Conservation (phyloP, 2,329 filamentous ascomycete genomes). For the Ceratocystis eucalypticola region DNA sequence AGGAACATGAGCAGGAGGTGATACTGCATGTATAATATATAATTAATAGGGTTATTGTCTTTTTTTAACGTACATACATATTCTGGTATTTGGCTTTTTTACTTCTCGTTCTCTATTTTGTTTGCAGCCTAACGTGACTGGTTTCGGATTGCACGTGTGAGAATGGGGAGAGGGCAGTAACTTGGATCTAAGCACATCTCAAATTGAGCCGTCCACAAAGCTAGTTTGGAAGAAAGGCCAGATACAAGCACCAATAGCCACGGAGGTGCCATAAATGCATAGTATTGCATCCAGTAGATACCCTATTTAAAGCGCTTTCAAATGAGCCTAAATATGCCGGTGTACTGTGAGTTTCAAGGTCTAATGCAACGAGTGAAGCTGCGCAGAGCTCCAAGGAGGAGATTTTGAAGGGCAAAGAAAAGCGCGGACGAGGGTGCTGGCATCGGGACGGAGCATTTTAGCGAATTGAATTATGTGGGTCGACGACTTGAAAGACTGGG, state of each 20-base stretch:
- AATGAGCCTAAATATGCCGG: conserved; percentile 15
- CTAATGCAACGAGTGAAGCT: not conserved
- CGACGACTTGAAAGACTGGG: not conserved
- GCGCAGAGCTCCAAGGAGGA: conserved; percentile 11
- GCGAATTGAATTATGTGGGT: conserved; percentile 15
- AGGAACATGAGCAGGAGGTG: not conserved
- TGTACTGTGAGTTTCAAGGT: not conserved
- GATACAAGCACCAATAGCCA: not conserved
- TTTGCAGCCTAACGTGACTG: not conserved
- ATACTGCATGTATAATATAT: not conserved
- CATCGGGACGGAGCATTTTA: conserved; percentile 19
- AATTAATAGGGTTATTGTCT: not conserved
- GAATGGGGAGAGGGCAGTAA: not conserved
- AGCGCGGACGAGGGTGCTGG: conserved; percentile 14
- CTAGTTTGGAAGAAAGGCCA: not conserved
- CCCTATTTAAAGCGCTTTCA: conserved; percentile 10
- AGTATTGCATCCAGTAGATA: not conserved
- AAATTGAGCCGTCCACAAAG: not conserved
- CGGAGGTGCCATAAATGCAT: not conserved
- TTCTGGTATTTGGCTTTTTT: not conserved
- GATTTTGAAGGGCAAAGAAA: conserved; percentile 9
- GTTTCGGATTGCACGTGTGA: not conserved
- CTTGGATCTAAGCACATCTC: not conserved
- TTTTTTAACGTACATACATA: not conserved
- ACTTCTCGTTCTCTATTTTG: not conserved